These are phyloP conservation scores for Gastroboletus turbinatus DNA, from an alignment of 1,284 basidiomycete genomes.

Conservation along the genomic window DNA sequence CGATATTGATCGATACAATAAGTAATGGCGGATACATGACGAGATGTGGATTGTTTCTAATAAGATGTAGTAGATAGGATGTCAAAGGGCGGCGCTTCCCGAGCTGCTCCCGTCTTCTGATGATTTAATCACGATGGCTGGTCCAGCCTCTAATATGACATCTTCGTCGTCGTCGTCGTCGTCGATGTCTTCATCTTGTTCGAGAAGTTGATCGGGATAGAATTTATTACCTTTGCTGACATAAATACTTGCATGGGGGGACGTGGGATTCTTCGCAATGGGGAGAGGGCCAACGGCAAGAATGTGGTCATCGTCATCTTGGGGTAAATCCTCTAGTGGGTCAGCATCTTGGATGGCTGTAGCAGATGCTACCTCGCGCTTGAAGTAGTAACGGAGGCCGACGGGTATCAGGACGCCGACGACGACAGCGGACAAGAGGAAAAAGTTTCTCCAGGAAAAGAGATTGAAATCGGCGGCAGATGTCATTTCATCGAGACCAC, in stretches of 20 bases:
- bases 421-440: constrained; percentile 80
- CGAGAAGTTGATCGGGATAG: constrained; percentile 42
- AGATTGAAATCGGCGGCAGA: constrained; percentile 89
- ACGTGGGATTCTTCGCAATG: constrained; percentile 40
- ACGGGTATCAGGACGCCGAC: constrained; percentile 92
- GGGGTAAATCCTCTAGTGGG: constrained; percentile 21
- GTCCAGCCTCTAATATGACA: constrained; percentile 68
- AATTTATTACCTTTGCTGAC: constrained; percentile 36
- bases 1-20: constrained; percentile 17
- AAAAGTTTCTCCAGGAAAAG: constrained; percentile 84
- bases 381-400: constrained; percentile 77
- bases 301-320: constrained; percentile 47
- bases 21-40: constrained; percentile 18
- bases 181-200: constrained; percentile 28
- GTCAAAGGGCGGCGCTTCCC: constrained; percentile 25
- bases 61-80: constrained; percentile 14
- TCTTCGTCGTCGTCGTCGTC: constrained; percentile 49
- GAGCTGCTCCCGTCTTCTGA: constrained; percentile 30
- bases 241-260: constrained; percentile 35
- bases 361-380: constrained; percentile 50
- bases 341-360: constrained; percentile 44
- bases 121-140: constrained; percentile 47
- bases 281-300: constrained; percentile 51
- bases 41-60: constrained; percentile 14
- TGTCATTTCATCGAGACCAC: constrained; percentile 93